phyloP scores from a whole-genome alignment of 2,329 filamentous ascomycete species.

The Helminthosporium solani region DNA sequence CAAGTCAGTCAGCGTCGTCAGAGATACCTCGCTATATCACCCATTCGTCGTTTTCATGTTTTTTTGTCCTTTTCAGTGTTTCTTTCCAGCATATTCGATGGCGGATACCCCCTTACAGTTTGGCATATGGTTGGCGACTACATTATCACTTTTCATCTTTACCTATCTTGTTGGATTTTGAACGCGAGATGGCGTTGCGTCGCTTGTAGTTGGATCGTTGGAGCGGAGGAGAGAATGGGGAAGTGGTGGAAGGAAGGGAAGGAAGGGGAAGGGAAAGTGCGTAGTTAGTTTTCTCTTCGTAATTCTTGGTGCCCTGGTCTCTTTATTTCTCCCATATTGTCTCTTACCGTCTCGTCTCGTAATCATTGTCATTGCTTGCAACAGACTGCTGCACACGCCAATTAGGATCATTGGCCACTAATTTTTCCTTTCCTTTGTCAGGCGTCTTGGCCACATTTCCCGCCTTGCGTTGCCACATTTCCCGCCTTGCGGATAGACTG shows the following conservation, averaged over 20 bases:
- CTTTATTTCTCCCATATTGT: too few species aligned
- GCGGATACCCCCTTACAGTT: constrained; percentile 36
- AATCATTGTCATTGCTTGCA: too few species aligned
- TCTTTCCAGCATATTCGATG: constrained; percentile 19
- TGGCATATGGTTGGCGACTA: constrained; percentile 34
- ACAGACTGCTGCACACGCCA: too few species aligned
- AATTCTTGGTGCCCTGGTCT: too few species aligned
- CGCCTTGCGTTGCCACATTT: too few species aligned
- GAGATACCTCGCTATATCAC: constrained; percentile 38
- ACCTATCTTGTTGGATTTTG: constrained; percentile 6
- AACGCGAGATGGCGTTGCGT: background rate
- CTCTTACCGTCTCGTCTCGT: too few species aligned
- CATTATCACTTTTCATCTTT: constrained; percentile 12
- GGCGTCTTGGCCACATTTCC: too few species aligned
- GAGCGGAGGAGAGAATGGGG: constrained; percentile 3
- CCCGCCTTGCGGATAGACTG: too few species aligned
- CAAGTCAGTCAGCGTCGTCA: constrained; percentile 16
- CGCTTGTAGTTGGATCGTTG: constrained; percentile 1
- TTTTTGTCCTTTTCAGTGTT: constrained; percentile 17
- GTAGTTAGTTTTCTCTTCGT: too few species aligned
- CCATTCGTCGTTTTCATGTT: constrained; percentile 20
- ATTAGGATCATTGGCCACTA: too few species aligned
- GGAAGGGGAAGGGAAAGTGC: background rate
- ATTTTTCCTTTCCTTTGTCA: too few species aligned
- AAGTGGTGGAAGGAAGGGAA: background rate